These are phyloP conservation scores for Termitomyces sp. DNA, from an alignment of 768 basidiomycete species.

Conservation along the genomic window DNA sequence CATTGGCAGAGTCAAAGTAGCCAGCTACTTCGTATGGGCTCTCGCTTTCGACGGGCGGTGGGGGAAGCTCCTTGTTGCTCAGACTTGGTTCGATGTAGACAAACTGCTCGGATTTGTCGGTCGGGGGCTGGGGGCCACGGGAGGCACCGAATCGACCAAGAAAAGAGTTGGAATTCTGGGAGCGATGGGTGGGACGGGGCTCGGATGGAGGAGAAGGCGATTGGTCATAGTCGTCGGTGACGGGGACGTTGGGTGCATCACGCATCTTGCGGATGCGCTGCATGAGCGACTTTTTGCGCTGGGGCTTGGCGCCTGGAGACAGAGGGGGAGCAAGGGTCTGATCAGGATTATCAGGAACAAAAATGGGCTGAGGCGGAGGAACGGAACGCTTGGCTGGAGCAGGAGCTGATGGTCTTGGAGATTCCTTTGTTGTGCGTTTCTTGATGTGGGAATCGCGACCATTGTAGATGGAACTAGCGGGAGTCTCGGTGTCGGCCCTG, in stretches of 20 bases:
- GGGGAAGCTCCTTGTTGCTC: slow-evolving; percentile 52
- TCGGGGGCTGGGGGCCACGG: slow-evolving; percentile 21
- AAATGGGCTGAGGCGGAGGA: slow-evolving; percentile 82
- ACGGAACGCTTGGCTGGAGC: slow-evolving; percentile 39
- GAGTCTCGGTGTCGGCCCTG: slow-evolving; percentile 47
- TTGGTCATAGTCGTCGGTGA: slow-evolving; percentile 39
- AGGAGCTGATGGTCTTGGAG: slow-evolving; percentile 33
- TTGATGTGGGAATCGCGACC: slow-evolving; percentile 46
- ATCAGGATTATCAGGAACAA: slow-evolving; percentile 50
- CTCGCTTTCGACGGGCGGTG: slow-evolving; percentile 28
- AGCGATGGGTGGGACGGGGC: slow-evolving; percentile 59
- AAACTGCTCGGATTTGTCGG: slow-evolving; percentile 48
- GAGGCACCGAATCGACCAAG: slow-evolving; percentile 57
- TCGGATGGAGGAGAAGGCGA: slow-evolving; percentile 36
- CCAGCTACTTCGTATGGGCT: slow-evolving; percentile 25
- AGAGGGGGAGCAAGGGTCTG: slow-evolving; percentile 36
- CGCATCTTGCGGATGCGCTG: slow-evolving; percentile 88
- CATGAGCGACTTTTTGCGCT: slow-evolving; percentile 80
- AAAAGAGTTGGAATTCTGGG: slow-evolving; percentile 75
- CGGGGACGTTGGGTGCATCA: slow-evolving; percentile 77
- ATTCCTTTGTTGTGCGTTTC: slow-evolving; percentile 41
- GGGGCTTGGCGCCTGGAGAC: slow-evolving; percentile 45
- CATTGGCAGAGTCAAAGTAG: slow-evolving; percentile 45
- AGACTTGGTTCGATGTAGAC: slow-evolving; percentile 53
- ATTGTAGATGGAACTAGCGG: slow-evolving; percentile 64